Percentiles rank a stretch among this genome's conserved stretches.
Conservation (phyloP, 2,329 filamentous ascomycete genomes). For the Microascus cirrosus region DNA sequence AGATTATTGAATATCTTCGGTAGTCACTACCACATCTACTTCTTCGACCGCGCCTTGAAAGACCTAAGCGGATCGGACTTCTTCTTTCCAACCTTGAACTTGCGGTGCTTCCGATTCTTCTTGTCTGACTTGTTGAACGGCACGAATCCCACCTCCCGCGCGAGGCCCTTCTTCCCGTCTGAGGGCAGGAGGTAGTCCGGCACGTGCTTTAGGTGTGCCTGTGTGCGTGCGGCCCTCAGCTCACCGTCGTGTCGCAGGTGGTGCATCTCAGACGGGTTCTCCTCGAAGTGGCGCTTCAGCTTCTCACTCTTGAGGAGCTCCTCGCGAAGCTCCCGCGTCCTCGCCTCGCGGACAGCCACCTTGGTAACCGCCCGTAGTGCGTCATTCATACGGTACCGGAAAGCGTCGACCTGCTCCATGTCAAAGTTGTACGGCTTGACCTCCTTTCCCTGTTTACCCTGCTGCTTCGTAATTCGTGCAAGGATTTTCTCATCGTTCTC, state of each 20-base stretch:
- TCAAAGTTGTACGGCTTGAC: slow-evolving; percentile 90
- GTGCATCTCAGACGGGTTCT: slow-evolving; percentile 81
- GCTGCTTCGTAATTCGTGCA: slow-evolving; percentile 66
- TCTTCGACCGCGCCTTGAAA: slow-evolving; percentile 57
- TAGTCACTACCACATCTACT: slow-evolving; percentile 8
- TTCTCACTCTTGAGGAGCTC: slow-evolving; percentile 92
- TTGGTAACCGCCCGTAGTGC: slow-evolving; percentile 83
- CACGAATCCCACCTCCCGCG: slow-evolving; percentile 66
- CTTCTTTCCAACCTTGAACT: slow-evolving; percentile 41
- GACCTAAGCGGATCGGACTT: slow-evolving; percentile 81
- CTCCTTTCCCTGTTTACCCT: slow-evolving; percentile 67
- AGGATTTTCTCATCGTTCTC: slow-evolving; percentile 81
- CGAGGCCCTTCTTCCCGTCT: slow-evolving; percentile 59
- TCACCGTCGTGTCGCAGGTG: slow-evolving; percentile 88
- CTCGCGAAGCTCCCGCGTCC: slow-evolving; percentile 75
- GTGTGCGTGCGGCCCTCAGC: slow-evolving; percentile 68
- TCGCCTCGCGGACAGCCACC: slow-evolving; percentile 80
- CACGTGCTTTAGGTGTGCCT: slow-evolving; percentile 86
- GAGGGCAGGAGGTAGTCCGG: slow-evolving; percentile 85
- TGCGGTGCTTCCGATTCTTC: slow-evolving; percentile 28
- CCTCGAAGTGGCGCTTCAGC: slow-evolving; percentile 89
- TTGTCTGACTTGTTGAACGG: slow-evolving; percentile 47
- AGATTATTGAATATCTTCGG: background rate
- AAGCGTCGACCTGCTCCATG: slow-evolving; percentile 86
- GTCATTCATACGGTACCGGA: slow-evolving; percentile 90